A percentile compares a stretch with the other conserved stretches of the same genome.
Evolutionary conservation across 768 basidiomycete genomes (phyloP).

Genomic region (Amanita inopinata): DNA sequence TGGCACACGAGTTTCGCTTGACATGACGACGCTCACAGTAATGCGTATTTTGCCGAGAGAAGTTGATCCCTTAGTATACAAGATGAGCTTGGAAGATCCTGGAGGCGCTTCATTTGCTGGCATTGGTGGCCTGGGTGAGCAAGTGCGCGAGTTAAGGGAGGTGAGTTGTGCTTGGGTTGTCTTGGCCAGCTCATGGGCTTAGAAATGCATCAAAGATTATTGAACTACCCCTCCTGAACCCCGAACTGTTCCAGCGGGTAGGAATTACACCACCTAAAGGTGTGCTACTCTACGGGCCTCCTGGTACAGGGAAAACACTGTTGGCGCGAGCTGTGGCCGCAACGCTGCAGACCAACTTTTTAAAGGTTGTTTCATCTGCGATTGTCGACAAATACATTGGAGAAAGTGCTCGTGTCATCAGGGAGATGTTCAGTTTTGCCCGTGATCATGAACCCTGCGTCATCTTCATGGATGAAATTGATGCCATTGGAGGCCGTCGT

Average conservation of each 20-base stretch:
- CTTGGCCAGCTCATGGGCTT: neutral
- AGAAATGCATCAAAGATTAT: conserved; percentile 54
- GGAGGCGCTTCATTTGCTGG: conserved; percentile 94
- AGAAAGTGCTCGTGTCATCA: conserved; percentile 89
- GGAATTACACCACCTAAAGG: conserved; percentile 96
- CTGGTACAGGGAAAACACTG: conserved; percentile 94
- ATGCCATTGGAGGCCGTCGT: conserved; percentile 86
- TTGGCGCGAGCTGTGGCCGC: conserved; percentile 95
- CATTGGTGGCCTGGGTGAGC: conserved; percentile 91
- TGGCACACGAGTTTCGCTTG: conserved; percentile 91
- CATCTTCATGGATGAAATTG: conserved; percentile 98
- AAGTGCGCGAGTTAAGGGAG: conserved; percentile 94
- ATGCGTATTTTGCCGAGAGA: conserved; percentile 98
- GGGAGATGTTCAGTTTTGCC: conserved; percentile 99
- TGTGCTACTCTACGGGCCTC: conserved; percentile 92
- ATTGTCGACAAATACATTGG: conserved; percentile 99
- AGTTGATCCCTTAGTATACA: conserved; percentile 97
- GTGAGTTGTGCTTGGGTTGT: conserved; percentile 29
- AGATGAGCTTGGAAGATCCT: conserved; percentile 98
- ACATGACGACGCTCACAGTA: conserved; percentile 98
- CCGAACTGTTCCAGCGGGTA: conserved; percentile 90
- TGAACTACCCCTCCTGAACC: conserved; percentile 88
- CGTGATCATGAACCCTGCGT: conserved; percentile 97
- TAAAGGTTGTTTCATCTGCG: conserved; percentile 97
- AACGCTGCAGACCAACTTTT: conserved; percentile 90